phyloP scores from a whole-genome alignment of 495 filamentous ascomycete genomes.

The Annulohypoxylon stygium region DNA sequence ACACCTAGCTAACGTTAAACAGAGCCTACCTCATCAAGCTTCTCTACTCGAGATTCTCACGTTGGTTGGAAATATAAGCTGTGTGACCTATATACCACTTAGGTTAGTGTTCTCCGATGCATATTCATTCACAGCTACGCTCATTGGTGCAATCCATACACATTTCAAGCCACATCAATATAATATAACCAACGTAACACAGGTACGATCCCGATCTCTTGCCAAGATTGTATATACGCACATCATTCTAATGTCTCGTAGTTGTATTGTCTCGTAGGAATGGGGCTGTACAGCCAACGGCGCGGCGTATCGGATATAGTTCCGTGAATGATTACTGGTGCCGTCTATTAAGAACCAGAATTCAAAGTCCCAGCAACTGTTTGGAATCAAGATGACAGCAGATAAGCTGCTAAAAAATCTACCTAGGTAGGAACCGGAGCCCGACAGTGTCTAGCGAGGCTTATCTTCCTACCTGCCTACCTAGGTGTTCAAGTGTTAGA shows the following conservation, averaged over 20 bases:
- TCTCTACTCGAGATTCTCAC: background rate
- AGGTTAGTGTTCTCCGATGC: constrained; percentile 11
- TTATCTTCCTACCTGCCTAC: constrained; percentile 1
- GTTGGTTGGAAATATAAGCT: constrained; percentile 1
- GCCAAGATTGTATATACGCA: background rate
- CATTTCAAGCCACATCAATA: constrained; percentile 19
- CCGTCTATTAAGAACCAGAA: background rate
- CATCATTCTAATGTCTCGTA: background rate
- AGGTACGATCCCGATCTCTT: constrained; percentile 10
- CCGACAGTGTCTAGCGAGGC: background rate
- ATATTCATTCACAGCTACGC: constrained; percentile 9
- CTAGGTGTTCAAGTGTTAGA: constrained; percentile 1
- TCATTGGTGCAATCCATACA: background rate
- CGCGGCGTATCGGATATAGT: constrained; percentile 10
- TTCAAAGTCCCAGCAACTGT: background rate
- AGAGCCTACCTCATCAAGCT: background rate
- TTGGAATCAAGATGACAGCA: constrained; percentile 16
- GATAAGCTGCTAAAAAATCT: background rate
- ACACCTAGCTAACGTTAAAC: constrained; percentile 6
- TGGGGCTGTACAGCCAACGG: constrained; percentile 18
- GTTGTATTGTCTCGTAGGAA: constrained; percentile 5
- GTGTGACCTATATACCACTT: constrained; percentile 9
- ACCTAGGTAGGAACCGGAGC: background rate
- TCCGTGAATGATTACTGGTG: background rate
- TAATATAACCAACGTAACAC: constrained; percentile 6